Base-by-base conservation (phyloP, 1,284 basidiomycete species). In the Cutaneotrichosporon sp. region DNA sequence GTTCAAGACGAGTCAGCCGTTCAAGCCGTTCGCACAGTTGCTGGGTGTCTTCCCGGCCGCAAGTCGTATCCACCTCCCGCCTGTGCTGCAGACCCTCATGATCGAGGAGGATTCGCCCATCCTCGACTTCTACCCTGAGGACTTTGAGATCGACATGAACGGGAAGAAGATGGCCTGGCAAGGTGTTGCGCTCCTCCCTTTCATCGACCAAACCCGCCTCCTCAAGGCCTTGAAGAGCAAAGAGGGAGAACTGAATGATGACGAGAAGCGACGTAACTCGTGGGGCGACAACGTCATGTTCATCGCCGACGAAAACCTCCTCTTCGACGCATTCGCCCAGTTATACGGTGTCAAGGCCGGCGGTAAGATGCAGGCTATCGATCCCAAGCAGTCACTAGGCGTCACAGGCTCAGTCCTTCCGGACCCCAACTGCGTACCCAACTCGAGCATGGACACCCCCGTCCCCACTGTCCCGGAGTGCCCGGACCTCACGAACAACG, bases 91-190 rank as follows among this genome's bases (percentile, higher is more conserved):
- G 45, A 72, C 78, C 6, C 81, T 98, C 38, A 99, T 99, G 96
- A 84, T 80, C 5, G 82, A 88, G 3, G 81, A 85, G 46, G 83
- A 87, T 34, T 97, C 93, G 0, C 89, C 91, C 3, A 97, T 97
- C 71, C 84, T 91, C 60, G 96, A 99, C 70, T 98, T 97, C 77
- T 97, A 97, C 74, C 96, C 96, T 0, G 67, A 80, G 5, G 84
- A 87, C 17, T 99, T 99, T 72, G 83, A 93, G 63, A 87, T 98
- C 66, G 96, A 99, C 74, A 98, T 99, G 96, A 98, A 98, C 69
- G 96, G 96, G 58, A 98, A 98, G 77, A 91, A 90, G 76, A 97
- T 98, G 93, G 81, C 88, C 2, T 99, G 96, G 96, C 96, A 99
- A 75, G 96, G 96, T 52, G 91, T 99, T 42, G 93, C 93, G 0